phyloP scores from a whole-genome alignment of 108 stramenopile species.

The Hondaea fermentalgiana region DNA sequence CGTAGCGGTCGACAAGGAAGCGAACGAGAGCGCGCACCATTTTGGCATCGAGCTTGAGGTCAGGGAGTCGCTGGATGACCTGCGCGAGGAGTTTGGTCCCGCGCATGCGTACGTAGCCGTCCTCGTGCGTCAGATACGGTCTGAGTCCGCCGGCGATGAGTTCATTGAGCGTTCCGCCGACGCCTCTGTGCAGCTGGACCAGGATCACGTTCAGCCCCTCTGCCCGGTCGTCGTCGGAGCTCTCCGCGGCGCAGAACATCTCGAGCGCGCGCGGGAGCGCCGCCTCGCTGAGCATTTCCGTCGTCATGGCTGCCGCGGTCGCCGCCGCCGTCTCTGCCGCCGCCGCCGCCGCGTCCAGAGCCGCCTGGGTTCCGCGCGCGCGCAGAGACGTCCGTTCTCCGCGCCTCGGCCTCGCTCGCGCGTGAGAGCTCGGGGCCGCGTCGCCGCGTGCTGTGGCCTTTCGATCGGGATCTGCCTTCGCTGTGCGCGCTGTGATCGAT shows the following conservation, averaged over 20 bases:
- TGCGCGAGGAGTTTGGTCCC: neutral
- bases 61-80: neutral
- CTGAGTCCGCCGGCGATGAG: neutral
- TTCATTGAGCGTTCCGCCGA: neutral
- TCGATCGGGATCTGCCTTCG: no score
- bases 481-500: no score
- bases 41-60: neutral
- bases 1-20: neutral
- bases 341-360: neutral
- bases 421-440: no score
- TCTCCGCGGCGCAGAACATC: neutral
- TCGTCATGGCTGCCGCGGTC: neutral
- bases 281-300: slow-evolving; percentile 14
- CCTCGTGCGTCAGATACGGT: slow-evolving; percentile 1
- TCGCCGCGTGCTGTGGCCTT: no score
- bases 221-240: neutral
- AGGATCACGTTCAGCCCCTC: neutral
- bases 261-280: neutral
- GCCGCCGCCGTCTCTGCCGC: neutral
- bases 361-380: no score
- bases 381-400: no score
- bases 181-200: neutral
- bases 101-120: neutral
- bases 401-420: no score
- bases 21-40: neutral